Evolutionary conservation across 306 rosid genomes (phyloP).

Genomic region (Prunus dulcis): DNA sequence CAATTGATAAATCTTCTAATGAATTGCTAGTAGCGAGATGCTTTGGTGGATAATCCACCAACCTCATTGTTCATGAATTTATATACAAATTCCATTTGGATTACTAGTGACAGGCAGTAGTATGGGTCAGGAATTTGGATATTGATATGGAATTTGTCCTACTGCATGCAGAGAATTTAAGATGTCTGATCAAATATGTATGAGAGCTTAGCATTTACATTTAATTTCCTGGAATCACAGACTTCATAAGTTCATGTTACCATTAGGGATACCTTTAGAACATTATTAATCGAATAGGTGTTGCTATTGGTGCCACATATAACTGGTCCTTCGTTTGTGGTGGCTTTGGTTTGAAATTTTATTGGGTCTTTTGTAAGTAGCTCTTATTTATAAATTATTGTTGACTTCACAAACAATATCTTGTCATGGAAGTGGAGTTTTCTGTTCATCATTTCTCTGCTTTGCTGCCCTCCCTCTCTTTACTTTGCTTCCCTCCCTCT

Average conservation of each 20-base stretch:
- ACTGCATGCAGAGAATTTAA: background rate
- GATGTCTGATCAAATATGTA: background rate
- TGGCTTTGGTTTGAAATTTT: background rate
- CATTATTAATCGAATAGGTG: background rate
- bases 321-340: background rate
- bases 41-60: background rate
- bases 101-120: background rate
- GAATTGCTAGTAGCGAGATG: background rate
- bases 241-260: background rate
- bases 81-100: background rate
- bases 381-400: background rate
- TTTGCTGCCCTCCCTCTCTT: background rate
- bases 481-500: background rate
- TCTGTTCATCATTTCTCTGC: constrained; percentile 8
- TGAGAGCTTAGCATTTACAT: background rate
- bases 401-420: background rate
- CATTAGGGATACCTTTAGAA: background rate
- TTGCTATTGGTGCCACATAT: background rate
- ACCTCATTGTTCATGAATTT: constrained; percentile 3
- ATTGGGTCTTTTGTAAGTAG: background rate
- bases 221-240: background rate
- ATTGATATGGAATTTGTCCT: background rate
- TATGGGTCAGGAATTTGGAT: background rate
- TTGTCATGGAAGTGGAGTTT: background rate
- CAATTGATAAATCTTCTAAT: background rate